Evolutionary conservation across 169 alveolate species (phyloP).

Genomic region (Eimeria acervulina): DNA sequence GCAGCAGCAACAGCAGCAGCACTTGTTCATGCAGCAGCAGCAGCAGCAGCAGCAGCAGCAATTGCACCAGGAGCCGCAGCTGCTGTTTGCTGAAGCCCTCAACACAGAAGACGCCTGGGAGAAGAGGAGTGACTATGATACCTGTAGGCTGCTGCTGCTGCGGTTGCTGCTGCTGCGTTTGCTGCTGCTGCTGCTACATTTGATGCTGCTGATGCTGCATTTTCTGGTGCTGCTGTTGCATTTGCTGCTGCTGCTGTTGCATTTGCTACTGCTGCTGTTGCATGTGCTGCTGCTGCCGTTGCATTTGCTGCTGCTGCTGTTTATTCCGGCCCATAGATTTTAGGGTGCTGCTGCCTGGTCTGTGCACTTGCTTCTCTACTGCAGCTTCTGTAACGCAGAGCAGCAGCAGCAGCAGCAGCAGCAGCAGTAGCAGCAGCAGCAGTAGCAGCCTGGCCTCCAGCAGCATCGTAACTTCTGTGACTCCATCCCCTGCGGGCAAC

Average conservation of each 20-base stretch:
- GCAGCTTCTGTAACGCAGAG: background rate
- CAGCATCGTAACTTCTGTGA: constrained; percentile 13
- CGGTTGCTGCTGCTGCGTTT: background rate
- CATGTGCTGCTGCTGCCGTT: no score
- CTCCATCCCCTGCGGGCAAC: background rate
- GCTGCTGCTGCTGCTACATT: background rate
- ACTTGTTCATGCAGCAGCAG: no score
- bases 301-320: no score
- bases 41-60: no score
- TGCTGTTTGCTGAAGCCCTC: background rate
- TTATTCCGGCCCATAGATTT: background rate
- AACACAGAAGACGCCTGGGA: background rate
- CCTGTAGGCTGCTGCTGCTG: constrained; percentile 38
- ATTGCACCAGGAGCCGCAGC: constrained; percentile 36
- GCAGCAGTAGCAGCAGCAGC: constrained; percentile 54
- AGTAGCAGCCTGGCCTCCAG: background rate
- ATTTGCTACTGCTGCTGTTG: background rate
- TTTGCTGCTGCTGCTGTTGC: background rate
- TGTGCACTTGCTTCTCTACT: background rate
- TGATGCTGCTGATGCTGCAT: no score
- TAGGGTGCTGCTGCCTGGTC: background rate
- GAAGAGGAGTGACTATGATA: background rate
- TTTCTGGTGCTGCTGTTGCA: no score
- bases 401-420: background rate
- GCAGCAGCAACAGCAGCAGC: no score